A percentile compares a stretch with the other conserved stretches of the same genome.
phyloP scores from a whole-genome alignment of 768 basidiomycete species.

The Paxillus involutus region DNA sequence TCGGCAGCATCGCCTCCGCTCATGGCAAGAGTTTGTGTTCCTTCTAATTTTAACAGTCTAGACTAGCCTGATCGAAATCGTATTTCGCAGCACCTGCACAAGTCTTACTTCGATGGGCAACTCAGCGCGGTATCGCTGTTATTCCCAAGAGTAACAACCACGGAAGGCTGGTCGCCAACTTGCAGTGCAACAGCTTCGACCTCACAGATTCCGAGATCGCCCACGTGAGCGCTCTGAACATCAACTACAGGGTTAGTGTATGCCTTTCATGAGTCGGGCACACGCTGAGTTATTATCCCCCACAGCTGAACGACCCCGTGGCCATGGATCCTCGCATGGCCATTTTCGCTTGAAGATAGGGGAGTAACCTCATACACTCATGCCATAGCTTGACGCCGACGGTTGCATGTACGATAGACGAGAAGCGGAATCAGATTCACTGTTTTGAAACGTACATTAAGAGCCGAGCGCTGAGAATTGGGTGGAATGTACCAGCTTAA shows the following conservation, averaged over 20 bases:
- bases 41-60: background rate
- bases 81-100: slow-evolving; percentile 46
- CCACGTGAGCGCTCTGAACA: slow-evolving; percentile 58
- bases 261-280: background rate
- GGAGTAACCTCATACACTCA: background rate
- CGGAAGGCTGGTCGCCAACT: slow-evolving; percentile 41
- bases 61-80: slow-evolving; percentile 2
- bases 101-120: slow-evolving; percentile 77
- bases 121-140: slow-evolving; percentile 70
- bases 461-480: background rate
- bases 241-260: slow-evolving; percentile 55
- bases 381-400: background rate
- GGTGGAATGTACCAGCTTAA: too few relatives aligned
- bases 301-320: slow-evolving; percentile 68
- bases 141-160: slow-evolving; percentile 68
- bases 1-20: slow-evolving; percentile 46
- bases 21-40: slow-evolving; percentile 50
- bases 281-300: slow-evolving; percentile 4
- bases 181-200: slow-evolving; percentile 46
- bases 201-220: slow-evolving; percentile 60
- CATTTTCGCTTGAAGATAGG: slow-evolving; percentile 62
- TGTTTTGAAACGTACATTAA: background rate
- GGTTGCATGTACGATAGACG: slow-evolving; percentile 1
- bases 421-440: background rate
- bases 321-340: slow-evolving; percentile 63